These are phyloP conservation scores for Ensete ventricosum DNA, from an alignment of 176 grass and related monocot species.

Conservation along the genomic window DNA sequence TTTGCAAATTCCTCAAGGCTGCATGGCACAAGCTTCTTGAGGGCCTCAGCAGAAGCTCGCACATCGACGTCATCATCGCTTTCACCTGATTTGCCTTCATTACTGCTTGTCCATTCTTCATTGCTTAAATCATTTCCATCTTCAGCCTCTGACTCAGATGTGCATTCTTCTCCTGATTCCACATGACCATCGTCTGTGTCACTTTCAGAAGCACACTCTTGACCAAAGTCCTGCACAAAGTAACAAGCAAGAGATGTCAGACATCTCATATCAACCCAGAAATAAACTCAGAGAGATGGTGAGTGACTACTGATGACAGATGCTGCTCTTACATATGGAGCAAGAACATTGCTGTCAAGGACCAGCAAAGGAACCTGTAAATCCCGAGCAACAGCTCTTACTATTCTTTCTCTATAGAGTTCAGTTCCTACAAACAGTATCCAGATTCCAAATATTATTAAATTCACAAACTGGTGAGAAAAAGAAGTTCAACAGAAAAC, in stretches of 20 bases:
- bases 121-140: slow-evolving; percentile 33
- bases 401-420: slow-evolving; percentile 81
- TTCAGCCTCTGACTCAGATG: slow-evolving; percentile 65
- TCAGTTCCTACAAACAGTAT: slow-evolving; percentile 66
- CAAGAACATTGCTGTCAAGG: slow-evolving; percentile 78
- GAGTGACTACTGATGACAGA: slow-evolving; percentile 17
- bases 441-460: slow-evolving; percentile 3
- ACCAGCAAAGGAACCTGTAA: slow-evolving; percentile 66
- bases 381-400: slow-evolving; percentile 77
- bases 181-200: slow-evolving; percentile 61
- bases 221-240: slow-evolving; percentile 45
- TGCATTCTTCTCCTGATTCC: slow-evolving; percentile 57
- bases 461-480: slow-evolving; percentile 1
- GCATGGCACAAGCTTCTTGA: slow-evolving; percentile 61
- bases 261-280: slow-evolving; percentile 2
- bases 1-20: slow-evolving; percentile 58
- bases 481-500: not conserved
- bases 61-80: slow-evolving; percentile 66
- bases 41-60: slow-evolving; percentile 38
- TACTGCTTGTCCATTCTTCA: slow-evolving; percentile 67
- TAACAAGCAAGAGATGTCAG: not conserved
- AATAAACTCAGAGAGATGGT: not conserved
- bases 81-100: slow-evolving; percentile 59
- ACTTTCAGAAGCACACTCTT: slow-evolving; percentile 52
- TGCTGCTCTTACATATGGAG: slow-evolving; percentile 66